Evolutionary conservation across 805 yeast genomes (phyloP), one percentile per base, ranked within the genome.

Genomic region (Wickerhamiella kurtzmanii): DNA sequence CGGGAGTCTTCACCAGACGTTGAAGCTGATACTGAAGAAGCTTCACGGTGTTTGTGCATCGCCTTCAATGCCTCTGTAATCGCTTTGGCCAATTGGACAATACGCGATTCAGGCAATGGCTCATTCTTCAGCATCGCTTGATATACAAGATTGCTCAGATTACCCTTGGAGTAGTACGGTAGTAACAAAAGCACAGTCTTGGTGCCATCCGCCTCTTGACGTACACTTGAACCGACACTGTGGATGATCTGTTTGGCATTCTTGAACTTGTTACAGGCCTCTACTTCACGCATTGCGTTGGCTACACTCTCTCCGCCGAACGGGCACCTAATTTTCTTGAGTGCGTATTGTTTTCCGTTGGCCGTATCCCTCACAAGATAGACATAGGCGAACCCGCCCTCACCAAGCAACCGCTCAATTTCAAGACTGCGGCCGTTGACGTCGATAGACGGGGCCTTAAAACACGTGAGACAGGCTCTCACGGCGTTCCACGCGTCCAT

Each of bases 311-410:
- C 83, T 42, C 82, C 73, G 1, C 95, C 95, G 63, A 80, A 83
- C 1, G 94, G 87, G 62, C 96, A 87, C 50, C 88, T 69, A 46
- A 86, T 83, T 66, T 83, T 82, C 67, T 88, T 88, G 58, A 88
- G 66, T 2, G 95, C 95, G 58, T 76, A 83, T 38, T 62, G 60
- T 40, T 65, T 55, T 35, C 72, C 73, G 32, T 71, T 66, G 52
- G 70, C 66, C 21, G 68, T 61, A 41, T 60, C 58, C 52, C 76
- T 70, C 2, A 87, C 94, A 19, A 86, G 67, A 58, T 88, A 88
- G 6, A 85, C 95, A 55, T 82, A 86, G 0, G 94, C 80, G 59
- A 82, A 82, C 13, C 92, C 94, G 2, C 95, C 94, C 65, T 87
- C 96, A 8, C 95, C 95, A 4, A 88, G 67, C n/a, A 88, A 70